These are phyloP conservation scores for Discostella stelligera DNA, from an alignment of 352 stramenopile species.

Conservation along the genomic window DNA sequence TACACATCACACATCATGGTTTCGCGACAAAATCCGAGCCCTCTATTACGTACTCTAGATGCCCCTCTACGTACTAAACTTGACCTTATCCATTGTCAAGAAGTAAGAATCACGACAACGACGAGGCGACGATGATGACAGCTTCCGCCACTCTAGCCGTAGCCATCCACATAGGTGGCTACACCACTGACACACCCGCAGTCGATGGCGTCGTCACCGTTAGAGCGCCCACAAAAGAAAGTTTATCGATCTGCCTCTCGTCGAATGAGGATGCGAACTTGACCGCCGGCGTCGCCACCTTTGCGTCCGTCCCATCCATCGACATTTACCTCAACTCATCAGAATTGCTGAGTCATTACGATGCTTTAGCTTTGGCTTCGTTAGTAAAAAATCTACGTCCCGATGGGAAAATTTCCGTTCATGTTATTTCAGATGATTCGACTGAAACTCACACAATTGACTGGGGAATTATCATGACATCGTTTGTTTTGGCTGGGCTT, in stretches of 20 bases:
- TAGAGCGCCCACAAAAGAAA: slow-evolving; percentile 32
- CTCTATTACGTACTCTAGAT: too few species aligned
- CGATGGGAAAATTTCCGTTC: slow-evolving; percentile 50
- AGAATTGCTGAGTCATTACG: slow-evolving; percentile 50
- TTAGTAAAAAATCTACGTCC: slow-evolving; percentile 46
- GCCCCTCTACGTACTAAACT: too few species aligned
- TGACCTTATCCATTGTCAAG: neutral
- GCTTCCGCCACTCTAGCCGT: slow-evolving; percentile 7
- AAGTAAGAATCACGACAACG: neutral
- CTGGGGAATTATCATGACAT: slow-evolving; percentile 58
- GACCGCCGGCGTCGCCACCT: neutral
- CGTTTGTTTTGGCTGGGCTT: slow-evolving; percentile 47
- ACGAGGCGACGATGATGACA: slow-evolving; percentile 6
- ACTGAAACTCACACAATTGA: slow-evolving; percentile 4
- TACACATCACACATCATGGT: too few species aligned
- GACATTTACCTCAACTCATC: slow-evolving; percentile 25
- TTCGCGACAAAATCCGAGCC: too few species aligned
- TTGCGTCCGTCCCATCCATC: slow-evolving; percentile 23
- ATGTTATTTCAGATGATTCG: slow-evolving; percentile 24
- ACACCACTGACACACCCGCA: neutral
- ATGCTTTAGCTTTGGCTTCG: slow-evolving; percentile 62
- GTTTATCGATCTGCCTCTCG: slow-evolving; percentile 26
- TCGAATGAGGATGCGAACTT: too few species aligned
- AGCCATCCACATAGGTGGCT: slow-evolving; percentile 26
- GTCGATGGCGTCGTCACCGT: slow-evolving; percentile 6